Conservation (phyloP, 129 eudicot genomes). For the Tanacetum coccineum region DNA sequence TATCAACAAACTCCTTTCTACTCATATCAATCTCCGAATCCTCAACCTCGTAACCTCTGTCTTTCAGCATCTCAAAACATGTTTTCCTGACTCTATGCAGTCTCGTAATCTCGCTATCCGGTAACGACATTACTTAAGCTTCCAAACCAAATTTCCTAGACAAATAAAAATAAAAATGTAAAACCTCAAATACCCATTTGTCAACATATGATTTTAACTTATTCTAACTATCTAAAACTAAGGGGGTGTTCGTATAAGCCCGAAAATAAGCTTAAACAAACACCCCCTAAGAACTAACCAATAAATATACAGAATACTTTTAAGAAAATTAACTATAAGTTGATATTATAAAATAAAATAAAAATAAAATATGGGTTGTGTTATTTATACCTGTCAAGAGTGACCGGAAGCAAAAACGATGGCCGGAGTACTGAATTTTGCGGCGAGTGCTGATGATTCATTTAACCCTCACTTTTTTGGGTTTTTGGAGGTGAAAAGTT, state of each 20-base stretch:
- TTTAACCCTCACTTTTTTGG: neutral
- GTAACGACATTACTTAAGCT: slow-evolving; percentile 23
- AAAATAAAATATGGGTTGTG: too few relatives aligned
- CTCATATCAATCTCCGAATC: slow-evolving; percentile 65
- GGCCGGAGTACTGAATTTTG: neutral
- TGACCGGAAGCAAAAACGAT: neutral
- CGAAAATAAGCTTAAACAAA: too few relatives aligned
- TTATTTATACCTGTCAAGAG: neutral
- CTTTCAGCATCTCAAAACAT: slow-evolving; percentile 68
- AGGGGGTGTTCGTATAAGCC: neutral
- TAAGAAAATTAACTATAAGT: too few relatives aligned
- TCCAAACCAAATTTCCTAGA: neutral
- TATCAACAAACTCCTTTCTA: slow-evolving; percentile 46
- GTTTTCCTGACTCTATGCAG: slow-evolving; percentile 56
- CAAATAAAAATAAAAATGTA: too few relatives aligned
- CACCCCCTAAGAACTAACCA: too few relatives aligned
- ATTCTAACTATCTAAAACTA: too few relatives aligned
- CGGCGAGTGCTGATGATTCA: neutral
- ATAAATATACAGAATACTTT: too few relatives aligned
- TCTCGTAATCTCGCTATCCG: slow-evolving; percentile 28
- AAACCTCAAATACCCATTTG: too few relatives aligned
- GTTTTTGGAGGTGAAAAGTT: neutral
- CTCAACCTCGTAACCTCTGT: slow-evolving; percentile 59
- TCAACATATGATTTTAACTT: too few relatives aligned
- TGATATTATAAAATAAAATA: too few relatives aligned